phyloP scores from a whole-genome alignment of 2,329 filamentous ascomycete genomes.

The Aspergillus fijiensis region DNA sequence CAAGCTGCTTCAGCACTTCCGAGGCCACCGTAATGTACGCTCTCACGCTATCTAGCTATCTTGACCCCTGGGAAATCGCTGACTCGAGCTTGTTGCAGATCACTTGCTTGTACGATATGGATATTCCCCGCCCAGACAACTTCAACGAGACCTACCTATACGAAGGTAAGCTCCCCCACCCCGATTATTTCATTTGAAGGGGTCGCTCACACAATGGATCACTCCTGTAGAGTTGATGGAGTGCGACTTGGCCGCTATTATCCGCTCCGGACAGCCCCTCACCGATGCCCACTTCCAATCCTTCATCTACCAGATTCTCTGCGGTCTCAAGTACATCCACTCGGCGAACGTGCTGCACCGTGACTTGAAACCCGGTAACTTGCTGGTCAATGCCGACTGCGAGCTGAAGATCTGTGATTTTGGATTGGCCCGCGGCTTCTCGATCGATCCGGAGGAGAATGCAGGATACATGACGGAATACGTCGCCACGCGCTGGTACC shows the following conservation, averaged over 20 bases:
- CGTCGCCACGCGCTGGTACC: conserved; percentile 97
- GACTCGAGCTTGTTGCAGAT: conserved; percentile 61
- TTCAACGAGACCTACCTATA: conserved; percentile 99
- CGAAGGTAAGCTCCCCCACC: conserved; percentile 66
- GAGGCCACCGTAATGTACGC: conserved; percentile 80
- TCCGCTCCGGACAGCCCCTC: conserved; percentile 91
- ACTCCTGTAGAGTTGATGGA: conserved; percentile 83
- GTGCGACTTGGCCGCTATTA: conserved; percentile 96
- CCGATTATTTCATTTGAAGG: no score
- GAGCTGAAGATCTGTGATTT: conserved; percentile 99
- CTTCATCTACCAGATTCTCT: conserved; percentile 99
- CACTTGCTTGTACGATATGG: conserved; percentile 99
- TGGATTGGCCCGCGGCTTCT: conserved; percentile 92
- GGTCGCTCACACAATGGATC: not conserved
- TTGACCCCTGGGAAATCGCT: conserved; percentile 28
- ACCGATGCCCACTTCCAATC: conserved; percentile 99
- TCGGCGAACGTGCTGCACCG: conserved; percentile 96
- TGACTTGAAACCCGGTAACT: conserved; percentile 93
- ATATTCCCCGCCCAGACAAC: conserved; percentile 93
- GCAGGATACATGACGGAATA: conserved; percentile 99
- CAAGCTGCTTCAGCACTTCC: conserved; percentile 97
- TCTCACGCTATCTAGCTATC: not conserved
- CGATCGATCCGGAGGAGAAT: conserved; percentile 94
- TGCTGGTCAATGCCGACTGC: conserved; percentile 97
- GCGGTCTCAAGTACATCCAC: conserved; percentile 98